phyloP scores from a whole-genome alignment of 2,329 filamentous ascomycete species.

The Colletotrichum sp. region DNA sequence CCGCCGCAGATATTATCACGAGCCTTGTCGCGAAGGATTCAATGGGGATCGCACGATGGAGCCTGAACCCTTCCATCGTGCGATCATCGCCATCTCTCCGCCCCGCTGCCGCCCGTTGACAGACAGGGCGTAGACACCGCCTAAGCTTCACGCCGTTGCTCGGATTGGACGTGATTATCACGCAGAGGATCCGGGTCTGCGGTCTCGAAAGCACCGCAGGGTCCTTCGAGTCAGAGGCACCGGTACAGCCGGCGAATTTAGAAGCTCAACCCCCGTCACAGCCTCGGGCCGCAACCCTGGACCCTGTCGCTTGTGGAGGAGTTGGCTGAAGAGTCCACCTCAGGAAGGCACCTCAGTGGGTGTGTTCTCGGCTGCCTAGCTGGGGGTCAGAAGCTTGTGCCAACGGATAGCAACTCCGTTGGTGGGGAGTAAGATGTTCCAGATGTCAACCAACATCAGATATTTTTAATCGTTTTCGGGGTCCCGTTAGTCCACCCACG shows the following conservation, averaged over 20 bases:
- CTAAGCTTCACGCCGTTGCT: not conserved
- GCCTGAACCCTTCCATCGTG: not conserved
- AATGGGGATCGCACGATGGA: not conserved
- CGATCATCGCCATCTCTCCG: not conserved
- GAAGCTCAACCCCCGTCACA: not conserved
- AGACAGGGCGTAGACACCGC: not conserved
- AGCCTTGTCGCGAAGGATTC: not conserved
- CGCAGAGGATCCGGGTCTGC: not conserved
- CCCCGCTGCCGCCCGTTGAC: not conserved
- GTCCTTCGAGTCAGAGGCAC: not conserved
- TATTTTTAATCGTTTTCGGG: not conserved
- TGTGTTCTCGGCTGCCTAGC: not conserved
- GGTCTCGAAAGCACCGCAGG: not conserved
- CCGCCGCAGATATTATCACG: not conserved
- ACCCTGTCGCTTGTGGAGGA: not conserved
- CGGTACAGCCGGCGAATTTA: not conserved
- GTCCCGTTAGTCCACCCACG: accelerated
- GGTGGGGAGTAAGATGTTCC: not conserved
- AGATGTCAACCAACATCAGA: not conserved
- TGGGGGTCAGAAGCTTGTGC: not conserved
- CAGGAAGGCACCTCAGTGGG: not conserved
- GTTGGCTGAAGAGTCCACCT: not conserved
- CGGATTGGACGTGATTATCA: not conserved
- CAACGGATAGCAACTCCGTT: not conserved
- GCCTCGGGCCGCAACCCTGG: not conserved